Base-by-base conservation (phyloP, 2,329 filamentous ascomycete species). In the Thelonectria rubi region DNA sequence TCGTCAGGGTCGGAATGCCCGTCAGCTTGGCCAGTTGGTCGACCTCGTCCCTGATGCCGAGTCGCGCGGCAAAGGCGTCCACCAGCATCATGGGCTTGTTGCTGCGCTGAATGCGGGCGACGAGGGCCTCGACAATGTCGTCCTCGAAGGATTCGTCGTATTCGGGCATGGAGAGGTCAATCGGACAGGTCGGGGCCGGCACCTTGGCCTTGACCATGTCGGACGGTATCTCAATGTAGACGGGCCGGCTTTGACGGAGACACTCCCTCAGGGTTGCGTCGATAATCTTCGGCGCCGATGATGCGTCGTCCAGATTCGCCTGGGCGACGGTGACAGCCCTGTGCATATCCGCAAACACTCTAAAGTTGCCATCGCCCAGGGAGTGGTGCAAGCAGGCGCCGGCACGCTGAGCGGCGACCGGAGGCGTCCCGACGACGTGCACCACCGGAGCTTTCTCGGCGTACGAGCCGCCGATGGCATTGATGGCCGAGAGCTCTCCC, bases 381-480 rank as follows among this genome's bases (percentile, higher is more conserved):
- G 84, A 84, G 59, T 87, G 84, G 59, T 87, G 85, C 30, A 86
- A 73, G 50, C 79, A 65, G 10, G 76, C 70, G 3, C 80, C 75
- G 2, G 73, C 69, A 12, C 79, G 75, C 62, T 85, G 82, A 1
- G 78, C 75, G 11, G 69, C 63, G 3, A 78, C 75, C 2, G 76
- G 73, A 12, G 85, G 82, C 0, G 81, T 81, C 2, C 86, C 85
- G 20, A 87, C 84, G 45, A 88, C 82, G 67, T 88, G 85, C 10
- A 87, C 80, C 20, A 88, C 80, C 0, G 84, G 79, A 0, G 82
- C 82, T 34, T 79, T 79, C 73, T 88, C 86, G 10, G 84, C 80
- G 68, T 83, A 87, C 5, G 84, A 83, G 2, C 86, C 86, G 1
- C 83, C 85, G 64, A 87, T 81, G 30, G 82, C 85, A 68, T 88